Evolutionary conservation across 2,329 filamentous ascomycete species (phyloP).

Genomic region (Trichoderma sp.): DNA sequence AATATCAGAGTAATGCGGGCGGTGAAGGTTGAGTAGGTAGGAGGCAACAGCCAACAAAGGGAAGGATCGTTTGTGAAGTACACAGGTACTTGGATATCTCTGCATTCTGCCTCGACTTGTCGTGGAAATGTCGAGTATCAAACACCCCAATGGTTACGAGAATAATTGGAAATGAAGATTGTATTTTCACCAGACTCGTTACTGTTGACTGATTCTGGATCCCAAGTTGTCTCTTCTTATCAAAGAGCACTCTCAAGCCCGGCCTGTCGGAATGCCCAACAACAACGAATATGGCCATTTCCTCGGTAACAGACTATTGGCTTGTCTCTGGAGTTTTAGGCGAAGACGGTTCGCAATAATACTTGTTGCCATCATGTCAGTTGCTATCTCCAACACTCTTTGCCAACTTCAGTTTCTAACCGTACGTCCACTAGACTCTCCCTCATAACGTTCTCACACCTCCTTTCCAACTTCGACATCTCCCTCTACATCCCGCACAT

Average conservation of each 20-base stretch:
- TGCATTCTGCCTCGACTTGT: not conserved
- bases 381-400: not conserved
- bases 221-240: not conserved
- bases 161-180: not conserved
- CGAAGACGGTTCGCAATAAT: not conserved
- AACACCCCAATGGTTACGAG: not conserved
- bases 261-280: not conserved
- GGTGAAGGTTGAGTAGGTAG: not conserved
- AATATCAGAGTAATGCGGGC: not conserved
- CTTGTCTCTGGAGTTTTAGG: not conserved
- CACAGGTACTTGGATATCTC: not conserved
- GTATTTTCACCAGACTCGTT: too few species aligned
- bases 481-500: conserved; percentile 4
- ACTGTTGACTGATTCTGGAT: not conserved
- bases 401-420: not conserved
- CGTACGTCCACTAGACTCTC: not conserved
- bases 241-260: not conserved
- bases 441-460: not conserved
- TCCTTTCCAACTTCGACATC: not conserved
- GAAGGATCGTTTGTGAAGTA: not conserved
- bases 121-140: not conserved
- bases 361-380: not conserved
- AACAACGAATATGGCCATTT: not conserved
- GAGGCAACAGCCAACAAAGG: not conserved
- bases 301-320: not conserved